Conservation (phyloP, 345 rosid species). For the Hibiscus trionum region DNA sequence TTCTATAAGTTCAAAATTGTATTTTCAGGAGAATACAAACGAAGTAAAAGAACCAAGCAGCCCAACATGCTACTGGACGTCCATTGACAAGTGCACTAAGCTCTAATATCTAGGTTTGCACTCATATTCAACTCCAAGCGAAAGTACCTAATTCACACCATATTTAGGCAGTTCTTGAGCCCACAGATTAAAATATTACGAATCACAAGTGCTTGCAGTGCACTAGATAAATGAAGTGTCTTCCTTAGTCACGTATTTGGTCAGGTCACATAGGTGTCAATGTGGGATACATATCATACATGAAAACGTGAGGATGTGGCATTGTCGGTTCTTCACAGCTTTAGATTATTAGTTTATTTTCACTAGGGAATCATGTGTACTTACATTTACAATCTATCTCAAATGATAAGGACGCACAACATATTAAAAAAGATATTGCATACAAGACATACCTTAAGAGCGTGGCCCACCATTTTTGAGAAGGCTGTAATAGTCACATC, state of each 20-base stretch:
- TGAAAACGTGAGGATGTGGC: not conserved
- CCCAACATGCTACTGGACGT: not conserved
- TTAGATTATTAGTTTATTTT: not conserved
- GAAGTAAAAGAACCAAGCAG: not conserved
- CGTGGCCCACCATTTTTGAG: slow-evolving; percentile 61
- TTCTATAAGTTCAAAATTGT: not conserved
- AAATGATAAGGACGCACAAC: not conserved
- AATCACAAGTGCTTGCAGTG: not conserved
- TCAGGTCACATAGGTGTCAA: not conserved
- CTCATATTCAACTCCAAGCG: not conserved
- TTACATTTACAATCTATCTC: not conserved
- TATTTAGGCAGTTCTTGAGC: not conserved
- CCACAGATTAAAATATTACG: not conserved
- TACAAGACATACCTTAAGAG: slow-evolving; percentile 48
- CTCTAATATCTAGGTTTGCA: not conserved
- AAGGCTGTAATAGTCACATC: slow-evolving; percentile 69
- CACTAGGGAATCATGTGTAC: not conserved
- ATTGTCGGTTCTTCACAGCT: not conserved
- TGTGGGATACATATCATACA: not conserved
- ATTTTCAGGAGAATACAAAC: not conserved
- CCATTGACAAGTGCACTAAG: not conserved
- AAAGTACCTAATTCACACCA: not conserved
- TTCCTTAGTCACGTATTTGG: not conserved
- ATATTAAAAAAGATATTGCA: not conserved
- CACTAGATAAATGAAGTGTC: not conserved